These are phyloP conservation scores for Isochrysis galbana DNA, from an alignment of 78 protist species.

Conservation along the genomic window DNA sequence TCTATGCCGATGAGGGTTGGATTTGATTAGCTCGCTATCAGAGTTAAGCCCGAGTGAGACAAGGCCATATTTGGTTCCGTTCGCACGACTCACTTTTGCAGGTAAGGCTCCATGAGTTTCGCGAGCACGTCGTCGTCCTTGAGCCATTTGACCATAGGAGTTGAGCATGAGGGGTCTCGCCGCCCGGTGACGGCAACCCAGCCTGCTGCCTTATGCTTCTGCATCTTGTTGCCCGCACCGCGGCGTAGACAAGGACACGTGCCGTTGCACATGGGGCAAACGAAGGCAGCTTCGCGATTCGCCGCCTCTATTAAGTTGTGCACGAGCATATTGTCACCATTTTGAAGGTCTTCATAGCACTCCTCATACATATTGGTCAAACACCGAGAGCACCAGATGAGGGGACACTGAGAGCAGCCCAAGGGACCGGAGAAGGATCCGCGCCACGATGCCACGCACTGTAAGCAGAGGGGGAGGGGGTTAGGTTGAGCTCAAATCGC, in stretches of 20 bases:
- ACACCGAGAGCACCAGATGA: neutral
- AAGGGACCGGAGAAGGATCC: neutral
- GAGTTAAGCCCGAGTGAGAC: too few relatives aligned
- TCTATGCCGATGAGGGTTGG: too few relatives aligned
- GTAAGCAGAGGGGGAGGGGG: neutral
- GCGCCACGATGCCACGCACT: neutral
- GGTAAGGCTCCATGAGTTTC: too few relatives aligned
- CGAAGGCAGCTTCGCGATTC: neutral
- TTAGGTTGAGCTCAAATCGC: neutral
- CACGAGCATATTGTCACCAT: neutral
- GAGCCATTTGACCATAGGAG: neutral
- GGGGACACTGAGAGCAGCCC: neutral
- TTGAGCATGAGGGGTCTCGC: neutral
- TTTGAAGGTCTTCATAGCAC: neutral
- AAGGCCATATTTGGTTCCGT: too few relatives aligned
- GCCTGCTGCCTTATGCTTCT: neutral
- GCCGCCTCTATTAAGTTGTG: neutral
- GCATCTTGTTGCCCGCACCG: neutral
- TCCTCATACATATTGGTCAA: neutral
- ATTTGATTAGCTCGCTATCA: too few relatives aligned
- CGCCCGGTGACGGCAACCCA: neutral
- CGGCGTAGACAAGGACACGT: neutral
- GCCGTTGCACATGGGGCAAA: neutral
- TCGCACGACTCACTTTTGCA: too few relatives aligned
- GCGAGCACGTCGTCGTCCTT: neutral